These are phyloP conservation scores for Hemisphaericaspora xylanilytica DNA, from an alignment of 1,139 yeast species.

Conservation along the genomic window DNA sequence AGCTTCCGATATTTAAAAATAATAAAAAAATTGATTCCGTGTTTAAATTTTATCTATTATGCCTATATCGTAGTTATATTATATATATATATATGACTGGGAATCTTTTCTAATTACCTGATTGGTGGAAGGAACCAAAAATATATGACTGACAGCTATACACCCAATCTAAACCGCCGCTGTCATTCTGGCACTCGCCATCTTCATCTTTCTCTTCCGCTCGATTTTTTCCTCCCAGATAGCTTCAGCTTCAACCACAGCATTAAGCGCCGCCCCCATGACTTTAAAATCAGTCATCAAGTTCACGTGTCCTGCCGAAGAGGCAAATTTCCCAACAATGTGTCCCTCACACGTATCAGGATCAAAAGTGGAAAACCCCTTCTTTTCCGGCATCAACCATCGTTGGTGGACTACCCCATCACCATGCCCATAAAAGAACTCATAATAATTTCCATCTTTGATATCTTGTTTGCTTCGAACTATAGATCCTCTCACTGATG, in stretches of 20 bases:
- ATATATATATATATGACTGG: too few relatives aligned
- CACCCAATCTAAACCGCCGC: neutral
- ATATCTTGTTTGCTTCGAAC: conserved; percentile 64
- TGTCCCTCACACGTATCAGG: conserved; percentile 37
- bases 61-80: too few relatives aligned
- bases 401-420: conserved; percentile 89
- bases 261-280: conserved; percentile 67
- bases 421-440: conserved; percentile 83
- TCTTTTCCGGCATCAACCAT: conserved; percentile 74
- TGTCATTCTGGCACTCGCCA: too few relatives aligned
- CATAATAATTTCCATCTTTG: conserved; percentile 66
- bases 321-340: conserved; percentile 65
- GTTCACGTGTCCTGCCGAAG: conserved; percentile 74
- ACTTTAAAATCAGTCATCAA: conserved; percentile 70
- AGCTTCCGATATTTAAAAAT: too few relatives aligned
- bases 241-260: conserved; percentile 55
- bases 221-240: conserved; percentile 24
- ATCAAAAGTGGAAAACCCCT: conserved; percentile 54
- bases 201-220: conserved; percentile 3
- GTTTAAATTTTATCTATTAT: too few relatives aligned
- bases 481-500: conserved; percentile 78
- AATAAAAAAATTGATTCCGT: too few relatives aligned
- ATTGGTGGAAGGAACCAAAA: too few relatives aligned
- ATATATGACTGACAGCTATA: too few relatives aligned
- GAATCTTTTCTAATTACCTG: too few relatives aligned